A percentile compares a stretch with the other conserved stretches of the same genome.
phyloP scores from a whole-genome alignment of 192 early-diverging fungal genomes.

The Fimicolochytrium jonesii region DNA sequence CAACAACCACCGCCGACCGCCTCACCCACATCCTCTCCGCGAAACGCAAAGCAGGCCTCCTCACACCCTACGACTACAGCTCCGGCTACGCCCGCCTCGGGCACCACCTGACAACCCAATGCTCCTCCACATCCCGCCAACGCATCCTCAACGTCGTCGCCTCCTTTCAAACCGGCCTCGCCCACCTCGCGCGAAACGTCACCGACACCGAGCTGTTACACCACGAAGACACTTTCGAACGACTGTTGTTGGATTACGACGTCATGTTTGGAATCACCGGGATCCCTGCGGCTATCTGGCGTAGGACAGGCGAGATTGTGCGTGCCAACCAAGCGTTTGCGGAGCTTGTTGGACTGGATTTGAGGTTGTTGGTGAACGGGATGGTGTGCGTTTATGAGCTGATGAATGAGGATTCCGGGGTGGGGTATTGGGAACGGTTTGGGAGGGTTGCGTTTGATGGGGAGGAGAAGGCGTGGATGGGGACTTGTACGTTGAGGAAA shows the following conservation, averaged over 20 bases:
- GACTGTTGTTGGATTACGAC: conserved; percentile 84
- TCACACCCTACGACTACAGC: conserved; percentile 87
- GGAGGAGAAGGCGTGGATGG: conserved; percentile 9
- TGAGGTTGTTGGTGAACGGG: conserved; percentile 70
- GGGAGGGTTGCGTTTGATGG: conserved; percentile 40
- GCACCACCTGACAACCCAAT: conserved; percentile 71
- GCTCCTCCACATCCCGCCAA: conserved; percentile 31
- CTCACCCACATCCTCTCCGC: conserved; percentile 80
- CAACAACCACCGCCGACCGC: conserved; percentile 32
- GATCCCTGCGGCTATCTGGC: conserved; percentile 86
- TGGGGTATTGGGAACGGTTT: conserved; percentile 42
- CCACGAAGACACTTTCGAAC: conserved; percentile 85
- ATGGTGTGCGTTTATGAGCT: conserved; percentile 39
- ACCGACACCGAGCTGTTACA: conserved; percentile 75
- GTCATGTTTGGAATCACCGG: conserved; percentile 82
- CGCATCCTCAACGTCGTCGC: conserved; percentile 78
- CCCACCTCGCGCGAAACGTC: conserved; percentile 70
- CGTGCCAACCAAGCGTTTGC: conserved; percentile 91
- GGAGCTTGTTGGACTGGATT: conserved; percentile 61
- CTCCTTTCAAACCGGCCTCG: conserved; percentile 78
- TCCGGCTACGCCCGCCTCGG: conserved; percentile 79
- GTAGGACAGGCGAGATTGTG: conserved; percentile 90
- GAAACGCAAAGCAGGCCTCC: conserved; percentile 81
- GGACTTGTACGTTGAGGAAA: not conserved
- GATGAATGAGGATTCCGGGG: conserved; percentile 33